phyloP scores from a whole-genome alignment of 2,329 filamentous ascomycete species.

The Trichoderma sp. region DNA sequence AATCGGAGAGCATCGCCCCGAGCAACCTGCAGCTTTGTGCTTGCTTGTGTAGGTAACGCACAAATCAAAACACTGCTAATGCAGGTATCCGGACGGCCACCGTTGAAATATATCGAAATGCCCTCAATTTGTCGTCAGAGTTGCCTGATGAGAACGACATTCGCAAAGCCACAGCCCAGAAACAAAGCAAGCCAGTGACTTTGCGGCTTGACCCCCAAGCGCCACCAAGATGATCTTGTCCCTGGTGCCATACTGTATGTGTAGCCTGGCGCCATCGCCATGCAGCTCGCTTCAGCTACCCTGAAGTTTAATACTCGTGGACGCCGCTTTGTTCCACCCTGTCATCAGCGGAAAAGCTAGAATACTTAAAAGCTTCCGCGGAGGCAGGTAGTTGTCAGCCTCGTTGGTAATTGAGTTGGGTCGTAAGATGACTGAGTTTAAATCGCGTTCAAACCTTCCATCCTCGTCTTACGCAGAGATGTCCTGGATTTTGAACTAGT shows the following conservation, averaged over 20 bases:
- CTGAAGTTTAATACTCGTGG: neutral
- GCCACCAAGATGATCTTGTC: neutral
- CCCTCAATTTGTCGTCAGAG: neutral
- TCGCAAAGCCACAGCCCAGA: neutral
- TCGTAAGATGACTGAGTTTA: neutral
- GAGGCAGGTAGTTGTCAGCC: neutral
- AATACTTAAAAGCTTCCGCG: neutral
- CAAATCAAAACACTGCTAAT: neutral
- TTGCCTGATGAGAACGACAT: neutral
- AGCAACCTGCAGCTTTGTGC: neutral
- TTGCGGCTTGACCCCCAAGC: neutral
- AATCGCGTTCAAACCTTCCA: neutral
- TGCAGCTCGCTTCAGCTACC: neutral
- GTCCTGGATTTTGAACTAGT: neutral
- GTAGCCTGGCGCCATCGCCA: neutral
- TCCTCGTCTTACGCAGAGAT: neutral
- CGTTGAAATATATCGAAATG: neutral
- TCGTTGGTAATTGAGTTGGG: neutral
- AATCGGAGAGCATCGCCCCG: slow-evolving; percentile 1
- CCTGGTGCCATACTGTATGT: neutral
- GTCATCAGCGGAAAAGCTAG: neutral
- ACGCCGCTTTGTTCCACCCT: neutral
- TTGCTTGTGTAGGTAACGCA: neutral
- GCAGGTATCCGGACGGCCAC: neutral
- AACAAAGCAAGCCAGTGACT: slow-evolving; percentile 3